A percentile compares a stretch with the other conserved stretches of the same genome.
These are phyloP conservation scores for Isatis tinctoria DNA, from an alignment of 345 rosid genomes.

Conservation along the genomic window DNA sequence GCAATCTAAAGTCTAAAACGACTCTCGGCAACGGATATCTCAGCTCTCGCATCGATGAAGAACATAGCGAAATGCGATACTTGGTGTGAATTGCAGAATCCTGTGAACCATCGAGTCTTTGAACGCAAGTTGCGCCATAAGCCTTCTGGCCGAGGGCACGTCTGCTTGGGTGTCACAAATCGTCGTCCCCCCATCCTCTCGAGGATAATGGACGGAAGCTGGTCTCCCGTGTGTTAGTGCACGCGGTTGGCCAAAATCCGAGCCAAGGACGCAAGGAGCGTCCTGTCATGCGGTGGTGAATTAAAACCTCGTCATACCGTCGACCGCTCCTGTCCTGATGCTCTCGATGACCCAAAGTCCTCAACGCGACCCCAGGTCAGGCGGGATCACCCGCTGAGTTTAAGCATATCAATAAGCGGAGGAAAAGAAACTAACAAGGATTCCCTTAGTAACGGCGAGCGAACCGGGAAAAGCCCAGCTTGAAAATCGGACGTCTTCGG, in stretches of 20 bases:
- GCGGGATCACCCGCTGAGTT: slow-evolving; percentile 27
- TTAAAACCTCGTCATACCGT: background rate
- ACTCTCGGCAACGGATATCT: no score
- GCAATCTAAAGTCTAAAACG: no score
- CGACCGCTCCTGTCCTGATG: background rate
- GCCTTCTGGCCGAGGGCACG: background rate
- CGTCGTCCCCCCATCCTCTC: background rate
- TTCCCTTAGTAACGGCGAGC: slow-evolving; percentile 36
- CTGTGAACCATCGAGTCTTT: no score
- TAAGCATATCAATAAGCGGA: background rate
- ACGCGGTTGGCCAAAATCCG: background rate
- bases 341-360: background rate
- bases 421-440: slow-evolving; percentile 20
- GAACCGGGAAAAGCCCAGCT: slow-evolving; percentile 27
- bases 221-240: background rate
- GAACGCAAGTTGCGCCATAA: no score
- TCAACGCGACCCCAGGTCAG: slow-evolving; percentile 21
- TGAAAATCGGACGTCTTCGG: slow-evolving; percentile 1
- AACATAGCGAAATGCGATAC: no score
- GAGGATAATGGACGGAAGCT: background rate
- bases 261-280: background rate
- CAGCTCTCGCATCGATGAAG: no score
- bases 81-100: background rate
- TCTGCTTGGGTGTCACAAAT: background rate
- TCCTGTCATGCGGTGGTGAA: background rate